A percentile compares a stretch with the other conserved stretches of the same genome.
These are phyloP conservation scores for Acer campestre DNA, from an alignment of 345 rosid species.

Conservation along the genomic window DNA sequence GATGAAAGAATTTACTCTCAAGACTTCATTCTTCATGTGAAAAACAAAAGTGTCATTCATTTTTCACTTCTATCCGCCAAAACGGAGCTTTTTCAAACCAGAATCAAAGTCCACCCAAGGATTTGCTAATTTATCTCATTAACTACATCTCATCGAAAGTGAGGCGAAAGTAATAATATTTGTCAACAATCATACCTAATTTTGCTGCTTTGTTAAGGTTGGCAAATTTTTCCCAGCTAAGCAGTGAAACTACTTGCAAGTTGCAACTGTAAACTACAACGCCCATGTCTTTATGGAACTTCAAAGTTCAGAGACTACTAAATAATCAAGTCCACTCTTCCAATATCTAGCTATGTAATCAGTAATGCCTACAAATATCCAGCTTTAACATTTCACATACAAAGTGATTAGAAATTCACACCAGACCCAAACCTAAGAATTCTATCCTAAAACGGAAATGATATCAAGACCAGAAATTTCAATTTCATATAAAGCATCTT, in stretches of 20 bases:
- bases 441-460: not conserved
- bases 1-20: too few relatives aligned
- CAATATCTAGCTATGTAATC: not conserved
- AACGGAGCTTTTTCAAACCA: too few relatives aligned
- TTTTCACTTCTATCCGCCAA: too few relatives aligned
- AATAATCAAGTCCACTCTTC: not conserved
- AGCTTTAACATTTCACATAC: not conserved
- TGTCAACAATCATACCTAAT: too few relatives aligned
- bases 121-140: not conserved
- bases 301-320: not conserved
- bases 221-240: not conserved
- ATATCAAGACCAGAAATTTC: not conserved
- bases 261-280: not conserved
- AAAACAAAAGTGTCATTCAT: not conserved
- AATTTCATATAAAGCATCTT: not conserved
- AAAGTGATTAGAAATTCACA: not conserved
- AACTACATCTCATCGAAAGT: not conserved
- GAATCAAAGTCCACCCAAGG: too few relatives aligned
- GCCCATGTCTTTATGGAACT: not conserved
- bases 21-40: too few relatives aligned
- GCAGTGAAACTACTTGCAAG: constrained; percentile 5
- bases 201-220: not conserved
- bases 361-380: not conserved
- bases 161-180: too few relatives aligned
- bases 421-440: not conserved